These are phyloP conservation scores for Scedosporium minutisporum DNA, from an alignment of 2,329 filamentous ascomycete species.

Conservation along the genomic window DNA sequence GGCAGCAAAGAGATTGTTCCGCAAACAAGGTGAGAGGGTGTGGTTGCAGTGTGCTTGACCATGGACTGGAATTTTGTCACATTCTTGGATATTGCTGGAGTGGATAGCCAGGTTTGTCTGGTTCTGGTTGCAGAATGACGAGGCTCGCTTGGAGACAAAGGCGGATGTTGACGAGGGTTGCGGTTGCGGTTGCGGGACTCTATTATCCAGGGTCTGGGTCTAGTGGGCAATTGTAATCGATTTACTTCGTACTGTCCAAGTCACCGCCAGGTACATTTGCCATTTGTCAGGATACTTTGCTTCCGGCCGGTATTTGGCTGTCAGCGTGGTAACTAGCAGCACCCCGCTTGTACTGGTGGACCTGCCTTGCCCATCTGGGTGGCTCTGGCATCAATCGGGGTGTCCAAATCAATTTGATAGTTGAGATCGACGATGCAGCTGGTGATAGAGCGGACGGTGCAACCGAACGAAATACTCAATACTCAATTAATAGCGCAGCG, in stretches of 20 bases:
- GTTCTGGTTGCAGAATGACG: not conserved
- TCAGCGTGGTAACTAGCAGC: not conserved
- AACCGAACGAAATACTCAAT: too few species aligned
- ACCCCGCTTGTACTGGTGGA: not conserved
- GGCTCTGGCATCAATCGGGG: too few species aligned
- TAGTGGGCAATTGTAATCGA: not conserved
- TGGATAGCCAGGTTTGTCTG: not conserved
- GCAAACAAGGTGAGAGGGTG: not conserved
- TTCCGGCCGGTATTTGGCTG: not conserved
- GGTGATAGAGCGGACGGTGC: too few species aligned
- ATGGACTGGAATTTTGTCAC: constrained; percentile 2
- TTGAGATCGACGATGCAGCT: too few species aligned
- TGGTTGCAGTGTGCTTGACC: not conserved
- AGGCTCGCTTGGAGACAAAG: not conserved
- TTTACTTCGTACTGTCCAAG: too few species aligned
- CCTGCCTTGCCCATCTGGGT: not conserved
- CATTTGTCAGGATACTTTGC: not conserved
- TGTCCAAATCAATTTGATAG: too few species aligned
- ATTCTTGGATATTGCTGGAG: constrained; percentile 1
- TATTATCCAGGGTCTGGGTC: not conserved
- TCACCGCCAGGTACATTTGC: not conserved
- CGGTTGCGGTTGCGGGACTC: not conserved
- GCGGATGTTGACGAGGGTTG: not conserved
- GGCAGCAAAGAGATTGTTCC: not conserved
- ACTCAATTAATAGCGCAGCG: too few species aligned